These are phyloP conservation scores for Rhodotorula taiwanensis DNA, from an alignment of 768 basidiomycete genomes.

Conservation along the genomic window DNA sequence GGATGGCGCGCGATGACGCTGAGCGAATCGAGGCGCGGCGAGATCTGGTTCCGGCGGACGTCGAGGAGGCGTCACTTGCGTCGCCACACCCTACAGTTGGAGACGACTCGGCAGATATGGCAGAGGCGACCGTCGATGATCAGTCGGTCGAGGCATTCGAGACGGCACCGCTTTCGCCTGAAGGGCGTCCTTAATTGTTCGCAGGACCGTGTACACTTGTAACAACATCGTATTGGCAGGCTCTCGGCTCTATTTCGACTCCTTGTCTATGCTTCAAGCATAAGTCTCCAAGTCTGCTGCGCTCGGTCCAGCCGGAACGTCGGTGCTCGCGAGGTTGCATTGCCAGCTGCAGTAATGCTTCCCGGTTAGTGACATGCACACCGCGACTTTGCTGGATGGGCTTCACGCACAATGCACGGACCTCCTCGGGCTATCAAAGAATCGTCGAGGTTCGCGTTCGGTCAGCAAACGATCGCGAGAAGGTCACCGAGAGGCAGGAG, in stretches of 20 bases:
- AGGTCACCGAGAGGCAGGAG: conserved; percentile 50
- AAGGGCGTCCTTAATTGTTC: too few relatives aligned
- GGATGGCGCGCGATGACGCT: neutral
- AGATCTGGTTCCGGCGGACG: neutral
- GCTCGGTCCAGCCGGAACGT: conserved; percentile 61
- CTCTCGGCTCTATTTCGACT: neutral
- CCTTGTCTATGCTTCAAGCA: conserved; percentile 6
- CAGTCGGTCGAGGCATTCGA: too few relatives aligned
- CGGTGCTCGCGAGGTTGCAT: conserved; percentile 54
- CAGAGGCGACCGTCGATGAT: too few relatives aligned
- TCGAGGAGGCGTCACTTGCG: too few relatives aligned
- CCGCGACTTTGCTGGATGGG: too few relatives aligned
- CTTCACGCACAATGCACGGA: neutral
- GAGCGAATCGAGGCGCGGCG: neutral
- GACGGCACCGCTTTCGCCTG: too few relatives aligned
- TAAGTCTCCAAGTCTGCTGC: conserved; percentile 56
- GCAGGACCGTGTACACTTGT: too few relatives aligned
- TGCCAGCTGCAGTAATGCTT: neutral
- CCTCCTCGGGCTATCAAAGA: conserved; percentile 1
- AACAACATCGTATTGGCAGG: too few relatives aligned
- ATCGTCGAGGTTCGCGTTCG: too few relatives aligned
- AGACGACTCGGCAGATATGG: too few relatives aligned
- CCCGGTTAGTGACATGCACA: neutral
- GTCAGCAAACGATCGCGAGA: conserved; percentile 51
- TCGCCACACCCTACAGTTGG: too few relatives aligned